Conservation (phyloP, 345 rosid genomes). For the Angophora floribunda region DNA sequence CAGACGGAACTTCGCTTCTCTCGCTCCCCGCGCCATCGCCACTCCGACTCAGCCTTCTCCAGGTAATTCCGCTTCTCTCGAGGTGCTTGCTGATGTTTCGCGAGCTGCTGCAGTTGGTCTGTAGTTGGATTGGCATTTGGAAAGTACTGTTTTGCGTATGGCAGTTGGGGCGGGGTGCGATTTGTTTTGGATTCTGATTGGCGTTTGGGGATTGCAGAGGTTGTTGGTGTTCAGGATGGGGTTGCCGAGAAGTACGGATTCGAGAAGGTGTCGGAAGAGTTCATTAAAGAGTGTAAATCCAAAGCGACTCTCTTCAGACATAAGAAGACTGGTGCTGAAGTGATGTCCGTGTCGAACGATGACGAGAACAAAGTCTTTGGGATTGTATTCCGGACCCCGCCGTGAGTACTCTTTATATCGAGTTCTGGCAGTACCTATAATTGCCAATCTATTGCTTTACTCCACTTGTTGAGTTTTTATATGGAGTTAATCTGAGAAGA, state of each 20-base stretch:
- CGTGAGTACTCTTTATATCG: conserved; percentile 35
- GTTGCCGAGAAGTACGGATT: conserved; percentile 74
- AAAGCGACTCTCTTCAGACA: conserved; percentile 74
- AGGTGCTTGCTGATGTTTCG: background rate
- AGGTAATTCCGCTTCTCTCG: conserved; percentile 16
- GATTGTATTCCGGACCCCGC: conserved; percentile 82
- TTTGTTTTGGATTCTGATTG: background rate
- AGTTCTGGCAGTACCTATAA: background rate
- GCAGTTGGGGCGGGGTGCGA: background rate
- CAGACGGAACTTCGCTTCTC: conserved; percentile 33
- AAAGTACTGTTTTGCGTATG: background rate
- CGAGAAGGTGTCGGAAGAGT: conserved; percentile 77
- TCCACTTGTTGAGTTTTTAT: background rate
- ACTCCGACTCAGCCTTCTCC: conserved; percentile 49
- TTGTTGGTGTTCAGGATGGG: conserved; percentile 37
- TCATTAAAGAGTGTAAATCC: conserved; percentile 88
- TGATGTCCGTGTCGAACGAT: conserved; percentile 85
- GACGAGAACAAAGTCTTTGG: conserved; percentile 93
- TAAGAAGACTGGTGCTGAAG: conserved; percentile 86
- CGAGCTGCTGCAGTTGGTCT: background rate
- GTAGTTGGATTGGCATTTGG: background rate
- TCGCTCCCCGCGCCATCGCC: conserved; percentile 59
- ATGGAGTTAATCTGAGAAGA: background rate
- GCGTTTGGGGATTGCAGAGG: conserved; percentile 18
- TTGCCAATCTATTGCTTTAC: background rate